Conservation (phyloP, 495 filamentous ascomycete species). For the Trichoderma erinaceum region DNA sequence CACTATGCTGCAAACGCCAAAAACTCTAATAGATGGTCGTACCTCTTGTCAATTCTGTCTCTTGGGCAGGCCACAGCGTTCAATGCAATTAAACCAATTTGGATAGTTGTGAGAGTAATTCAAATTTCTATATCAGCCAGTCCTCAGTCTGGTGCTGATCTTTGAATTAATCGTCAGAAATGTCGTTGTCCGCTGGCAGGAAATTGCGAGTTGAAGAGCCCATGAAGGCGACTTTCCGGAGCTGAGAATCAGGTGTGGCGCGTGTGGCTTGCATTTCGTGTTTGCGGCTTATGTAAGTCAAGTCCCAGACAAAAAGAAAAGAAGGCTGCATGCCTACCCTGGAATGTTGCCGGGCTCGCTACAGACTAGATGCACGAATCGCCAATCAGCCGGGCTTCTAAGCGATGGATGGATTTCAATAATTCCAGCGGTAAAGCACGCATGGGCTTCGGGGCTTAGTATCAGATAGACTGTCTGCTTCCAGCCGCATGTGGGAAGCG, state of each 20-base stretch:
- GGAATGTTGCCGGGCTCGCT: background rate
- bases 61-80: too few relatives aligned
- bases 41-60: background rate
- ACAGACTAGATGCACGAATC: background rate
- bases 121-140: too few relatives aligned
- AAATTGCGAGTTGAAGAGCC: background rate
- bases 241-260: conserved; percentile 4
- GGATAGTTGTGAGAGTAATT: too few relatives aligned
- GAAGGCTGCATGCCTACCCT: background rate
- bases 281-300: background rate
- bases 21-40: background rate
- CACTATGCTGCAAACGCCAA: background rate
- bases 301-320: background rate
- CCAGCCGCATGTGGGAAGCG: background rate
- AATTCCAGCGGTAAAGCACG: background rate
- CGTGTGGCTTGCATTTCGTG: background rate
- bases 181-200: background rate
- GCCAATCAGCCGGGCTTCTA: background rate
- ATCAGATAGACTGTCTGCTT: background rate
- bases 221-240: background rate
- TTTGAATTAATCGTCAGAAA: too few relatives aligned
- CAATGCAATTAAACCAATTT: too few relatives aligned
- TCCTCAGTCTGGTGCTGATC: too few relatives aligned
- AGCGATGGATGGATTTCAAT: background rate
- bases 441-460: background rate